Evolutionary conservation across 129 eudicot species (phyloP).

Genomic region (Apium graveolens): DNA sequence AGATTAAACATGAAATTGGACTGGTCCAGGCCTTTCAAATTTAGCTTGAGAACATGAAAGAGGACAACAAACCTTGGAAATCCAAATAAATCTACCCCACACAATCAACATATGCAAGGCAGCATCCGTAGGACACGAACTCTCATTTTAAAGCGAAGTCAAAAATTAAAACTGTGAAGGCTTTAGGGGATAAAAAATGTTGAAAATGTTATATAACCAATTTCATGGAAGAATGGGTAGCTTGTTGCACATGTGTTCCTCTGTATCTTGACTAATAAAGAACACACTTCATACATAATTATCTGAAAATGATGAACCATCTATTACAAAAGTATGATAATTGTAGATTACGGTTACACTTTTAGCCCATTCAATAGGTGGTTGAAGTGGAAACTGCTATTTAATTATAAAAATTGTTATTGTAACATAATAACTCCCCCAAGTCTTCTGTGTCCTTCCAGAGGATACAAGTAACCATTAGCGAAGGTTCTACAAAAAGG

Average conservation of each 20-base stretch:
- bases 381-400: background rate
- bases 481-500: background rate
- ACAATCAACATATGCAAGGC: background rate
- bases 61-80: background rate
- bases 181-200: background rate
- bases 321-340: background rate
- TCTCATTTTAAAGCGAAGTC: background rate
- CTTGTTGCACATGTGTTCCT: background rate
- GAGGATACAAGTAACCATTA: background rate
- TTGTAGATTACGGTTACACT: background rate
- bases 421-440: background rate
- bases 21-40: background rate
- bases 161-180: background rate
- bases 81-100: background rate
- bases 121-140: background rate
- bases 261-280: background rate
- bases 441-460: background rate
- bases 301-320: background rate
- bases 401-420: background rate
- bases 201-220: background rate
- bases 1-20: background rate
- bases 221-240: background rate
- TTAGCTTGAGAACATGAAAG: background rate
- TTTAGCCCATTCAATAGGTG: background rate
- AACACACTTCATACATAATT: background rate